Evolutionary conservation across 257 asterid genomes (phyloP).

Genomic region (Fraxinus pennsylvanica): DNA sequence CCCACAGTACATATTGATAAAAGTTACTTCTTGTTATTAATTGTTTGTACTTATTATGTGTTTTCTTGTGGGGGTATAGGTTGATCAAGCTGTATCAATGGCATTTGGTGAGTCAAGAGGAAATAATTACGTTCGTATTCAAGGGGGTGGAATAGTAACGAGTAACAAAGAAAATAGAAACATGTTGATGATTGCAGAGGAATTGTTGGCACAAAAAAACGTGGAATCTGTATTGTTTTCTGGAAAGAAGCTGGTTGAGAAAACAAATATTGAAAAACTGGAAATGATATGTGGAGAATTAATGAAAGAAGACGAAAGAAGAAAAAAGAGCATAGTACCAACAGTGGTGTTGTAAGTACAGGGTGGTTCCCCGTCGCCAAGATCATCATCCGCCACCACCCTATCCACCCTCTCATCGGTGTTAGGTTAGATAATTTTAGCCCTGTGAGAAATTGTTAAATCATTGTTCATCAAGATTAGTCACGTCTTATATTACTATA

Average conservation of each 20-base stretch:
- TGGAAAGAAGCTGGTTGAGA: slow-evolving; percentile 59
- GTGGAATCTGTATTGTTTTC: slow-evolving; percentile 65
- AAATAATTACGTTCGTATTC: slow-evolving; percentile 63
- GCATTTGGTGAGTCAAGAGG: slow-evolving; percentile 67
- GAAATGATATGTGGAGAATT: slow-evolving; percentile 55
- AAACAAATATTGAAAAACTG: slow-evolving; percentile 58
- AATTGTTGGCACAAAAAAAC: slow-evolving; percentile 58
- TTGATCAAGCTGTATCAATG: slow-evolving; percentile 87
- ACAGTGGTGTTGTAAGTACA: slow-evolving; percentile 52
- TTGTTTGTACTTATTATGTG: background rate
- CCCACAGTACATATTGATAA: background rate
- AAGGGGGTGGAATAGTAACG: slow-evolving; percentile 45
- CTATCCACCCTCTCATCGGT: background rate
- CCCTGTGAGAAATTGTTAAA: no score
- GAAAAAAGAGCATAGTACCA: slow-evolving; percentile 46
- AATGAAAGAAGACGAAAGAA: slow-evolving; percentile 63
- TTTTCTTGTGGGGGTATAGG: slow-evolving; percentile 36
- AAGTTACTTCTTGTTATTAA: background rate
- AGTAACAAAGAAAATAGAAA: background rate
- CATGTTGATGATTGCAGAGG: slow-evolving; percentile 37
- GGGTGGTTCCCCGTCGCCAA: slow-evolving; percentile 35
- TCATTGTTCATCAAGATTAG: no score
- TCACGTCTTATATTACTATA: no score
- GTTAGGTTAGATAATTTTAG: no score
- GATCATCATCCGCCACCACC: slow-evolving; percentile 71